Evolutionary conservation across 1,284 basidiomycete species (phyloP).

Genomic region (Naganishia sp.): DNA sequence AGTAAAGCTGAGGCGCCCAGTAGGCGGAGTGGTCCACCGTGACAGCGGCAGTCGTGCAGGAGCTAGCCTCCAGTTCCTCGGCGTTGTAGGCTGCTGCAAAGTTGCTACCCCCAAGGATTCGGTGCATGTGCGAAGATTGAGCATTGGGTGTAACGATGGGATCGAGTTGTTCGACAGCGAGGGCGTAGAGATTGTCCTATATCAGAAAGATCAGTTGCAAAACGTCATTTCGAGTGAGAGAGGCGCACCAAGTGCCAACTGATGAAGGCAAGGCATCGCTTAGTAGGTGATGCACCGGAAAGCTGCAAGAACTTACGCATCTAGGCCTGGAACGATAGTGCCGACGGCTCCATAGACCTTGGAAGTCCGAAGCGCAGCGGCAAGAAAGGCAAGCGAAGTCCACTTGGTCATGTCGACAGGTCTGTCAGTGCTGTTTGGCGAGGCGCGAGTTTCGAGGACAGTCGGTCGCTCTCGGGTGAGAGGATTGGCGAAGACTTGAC

Average conservation of each 20-base stretch:
- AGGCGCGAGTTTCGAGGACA: no score
- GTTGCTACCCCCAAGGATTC: constrained; percentile 34
- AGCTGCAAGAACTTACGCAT: neutral
- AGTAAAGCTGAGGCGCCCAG: constrained; percentile 30
- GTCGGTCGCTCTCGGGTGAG: no score
- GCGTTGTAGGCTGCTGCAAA: constrained; percentile 42
- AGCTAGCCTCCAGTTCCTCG: constrained; percentile 34
- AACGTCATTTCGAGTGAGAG: neutral
- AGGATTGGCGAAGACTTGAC: no score
- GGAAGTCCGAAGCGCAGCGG: neutral
- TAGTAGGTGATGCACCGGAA: neutral
- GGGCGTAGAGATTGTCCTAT: constrained; percentile 10
- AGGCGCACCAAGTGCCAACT: neutral
- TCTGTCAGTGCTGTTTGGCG: no score
- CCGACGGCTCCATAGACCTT: neutral
- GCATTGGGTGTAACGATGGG: constrained; percentile 33
- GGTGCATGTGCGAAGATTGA: constrained; percentile 32
- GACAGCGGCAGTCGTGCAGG: constrained; percentile 38
- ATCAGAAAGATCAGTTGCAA: neutral
- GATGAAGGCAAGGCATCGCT: neutral
- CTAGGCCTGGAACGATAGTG: neutral
- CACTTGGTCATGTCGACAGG: neutral
- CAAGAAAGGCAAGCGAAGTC: neutral
- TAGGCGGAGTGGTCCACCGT: constrained; percentile 43
- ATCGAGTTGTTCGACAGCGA: constrained; percentile 32